phyloP scores from a whole-genome alignment of 805 yeast species.

The Barnettozyma wickerhamii region DNA sequence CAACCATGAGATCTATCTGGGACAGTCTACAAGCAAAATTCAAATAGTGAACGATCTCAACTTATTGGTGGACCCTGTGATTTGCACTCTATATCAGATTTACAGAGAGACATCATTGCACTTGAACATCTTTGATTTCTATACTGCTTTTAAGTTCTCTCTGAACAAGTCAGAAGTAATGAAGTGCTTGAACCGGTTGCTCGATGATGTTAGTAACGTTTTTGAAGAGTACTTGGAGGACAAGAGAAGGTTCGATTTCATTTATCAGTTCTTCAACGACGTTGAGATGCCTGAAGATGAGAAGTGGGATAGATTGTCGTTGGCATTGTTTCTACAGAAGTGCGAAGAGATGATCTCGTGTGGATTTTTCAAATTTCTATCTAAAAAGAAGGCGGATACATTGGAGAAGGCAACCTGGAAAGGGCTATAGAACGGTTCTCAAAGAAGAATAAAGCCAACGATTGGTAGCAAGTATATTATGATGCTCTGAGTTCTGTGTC shows the following conservation, averaged over 20 bases:
- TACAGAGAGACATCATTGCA: slow-evolving; percentile 75
- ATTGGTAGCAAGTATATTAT: no score
- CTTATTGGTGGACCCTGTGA: slow-evolving; percentile 44
- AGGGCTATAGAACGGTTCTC: slow-evolving; percentile 38
- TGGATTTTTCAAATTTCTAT: slow-evolving; percentile 56
- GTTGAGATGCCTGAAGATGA: slow-evolving; percentile 28
- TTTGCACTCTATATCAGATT: slow-evolving; percentile 56
- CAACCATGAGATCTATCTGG: slow-evolving; percentile 33
- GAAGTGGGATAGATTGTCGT: slow-evolving; percentile 58
- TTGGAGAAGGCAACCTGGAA: slow-evolving; percentile 73
- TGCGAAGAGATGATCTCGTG: slow-evolving; percentile 64
- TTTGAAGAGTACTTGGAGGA: slow-evolving; percentile 22
- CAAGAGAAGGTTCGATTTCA: slow-evolving; percentile 24
- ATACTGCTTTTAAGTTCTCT: slow-evolving; percentile 52
- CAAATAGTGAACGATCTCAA: slow-evolving; percentile 26
- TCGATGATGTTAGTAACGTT: slow-evolving; percentile 16
- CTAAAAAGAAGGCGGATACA: slow-evolving; percentile 53
- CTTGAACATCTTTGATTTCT: slow-evolving; percentile 67
- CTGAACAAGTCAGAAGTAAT: slow-evolving; percentile 31
- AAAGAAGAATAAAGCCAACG: not conserved
- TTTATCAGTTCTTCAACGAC: slow-evolving; percentile 26
- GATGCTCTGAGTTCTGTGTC: no score
- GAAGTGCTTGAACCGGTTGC: slow-evolving; percentile 19
- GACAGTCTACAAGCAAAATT: slow-evolving; percentile 14
- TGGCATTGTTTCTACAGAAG: slow-evolving; percentile 73